phyloP scores from a whole-genome alignment of 306 rosid species.

The Vigna trinervia region DNA sequence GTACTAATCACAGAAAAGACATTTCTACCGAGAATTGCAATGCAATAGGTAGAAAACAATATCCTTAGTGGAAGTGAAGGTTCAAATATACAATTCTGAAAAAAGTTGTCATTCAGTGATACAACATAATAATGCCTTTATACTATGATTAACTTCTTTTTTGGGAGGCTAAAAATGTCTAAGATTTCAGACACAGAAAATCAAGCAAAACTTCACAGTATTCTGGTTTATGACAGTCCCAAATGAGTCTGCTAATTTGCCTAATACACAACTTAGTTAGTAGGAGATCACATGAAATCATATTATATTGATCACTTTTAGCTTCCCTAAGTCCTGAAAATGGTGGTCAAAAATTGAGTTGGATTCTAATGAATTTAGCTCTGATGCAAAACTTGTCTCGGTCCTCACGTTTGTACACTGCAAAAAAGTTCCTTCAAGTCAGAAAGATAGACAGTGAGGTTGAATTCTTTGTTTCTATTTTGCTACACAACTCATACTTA shows the following conservation, averaged over 20 bases:
- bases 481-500: constrained; percentile 22
- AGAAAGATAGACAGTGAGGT: constrained; percentile 48
- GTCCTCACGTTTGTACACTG: constrained; percentile 36
- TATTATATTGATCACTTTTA: neutral
- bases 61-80: constrained; percentile 33
- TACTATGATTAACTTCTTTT: neutral
- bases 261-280: neutral
- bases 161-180: constrained; percentile 10
- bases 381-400: constrained; percentile 35
- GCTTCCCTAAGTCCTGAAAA: constrained; percentile 26
- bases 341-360: constrained; percentile 41
- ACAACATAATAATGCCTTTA: neutral
- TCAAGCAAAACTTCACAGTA: constrained; percentile 23
- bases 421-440: constrained; percentile 42
- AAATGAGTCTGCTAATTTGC: neutral
- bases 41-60: neutral
- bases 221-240: neutral
- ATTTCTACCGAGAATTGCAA: constrained; percentile 20
- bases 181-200: neutral
- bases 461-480: constrained; percentile 41
- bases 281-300: neutral
- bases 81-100: constrained; percentile 4
- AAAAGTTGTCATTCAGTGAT: neutral
- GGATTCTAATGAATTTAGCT: constrained; percentile 42
- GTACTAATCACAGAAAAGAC: constrained; percentile 28